These are phyloP conservation scores for Epichloe hybrida DNA, from an alignment of 2,329 filamentous ascomycete species.

Conservation along the genomic window DNA sequence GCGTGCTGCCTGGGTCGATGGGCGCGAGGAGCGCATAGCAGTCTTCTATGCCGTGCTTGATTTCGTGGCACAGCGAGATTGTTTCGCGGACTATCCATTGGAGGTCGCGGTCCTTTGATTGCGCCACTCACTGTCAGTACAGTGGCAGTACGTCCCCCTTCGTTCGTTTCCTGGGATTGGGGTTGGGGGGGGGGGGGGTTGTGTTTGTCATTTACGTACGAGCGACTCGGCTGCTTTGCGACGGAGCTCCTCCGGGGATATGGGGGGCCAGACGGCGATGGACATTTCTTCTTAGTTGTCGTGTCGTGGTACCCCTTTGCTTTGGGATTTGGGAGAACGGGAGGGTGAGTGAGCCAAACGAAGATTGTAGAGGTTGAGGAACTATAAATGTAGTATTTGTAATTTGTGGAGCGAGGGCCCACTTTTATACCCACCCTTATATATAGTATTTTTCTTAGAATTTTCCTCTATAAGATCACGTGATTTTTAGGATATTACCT, in stretches of 20 bases:
- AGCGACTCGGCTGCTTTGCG: conserved; percentile 34
- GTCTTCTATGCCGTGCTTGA: conserved; percentile 63
- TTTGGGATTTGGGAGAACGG: too few species aligned
- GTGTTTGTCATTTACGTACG: conserved; percentile 22
- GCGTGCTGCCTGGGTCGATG: conserved; percentile 70
- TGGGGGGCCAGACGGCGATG: conserved; percentile 44
- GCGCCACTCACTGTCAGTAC: background rate
- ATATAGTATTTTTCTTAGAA: too few species aligned
- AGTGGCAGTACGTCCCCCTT: background rate
- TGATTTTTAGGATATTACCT: too few species aligned
- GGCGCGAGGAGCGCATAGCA: conserved; percentile 80
- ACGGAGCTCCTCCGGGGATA: conserved; percentile 37
- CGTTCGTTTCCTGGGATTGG: background rate
- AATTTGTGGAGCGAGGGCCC: too few species aligned
- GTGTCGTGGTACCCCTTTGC: too few species aligned
- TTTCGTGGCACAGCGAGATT: conserved; percentile 30
- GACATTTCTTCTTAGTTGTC: conserved; percentile 29
- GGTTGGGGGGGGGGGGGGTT: background rate
- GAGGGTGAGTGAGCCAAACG: too few species aligned
- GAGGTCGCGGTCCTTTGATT: conserved; percentile 34
- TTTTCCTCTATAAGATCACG: too few species aligned
- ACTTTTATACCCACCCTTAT: too few species aligned
- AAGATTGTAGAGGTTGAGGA: too few species aligned
- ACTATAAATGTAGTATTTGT: too few species aligned
- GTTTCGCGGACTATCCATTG: conserved; percentile 41